Base-by-base conservation (phyloP, 768 basidiomycete genomes). In the Fomitopsis pulvina region DNA sequence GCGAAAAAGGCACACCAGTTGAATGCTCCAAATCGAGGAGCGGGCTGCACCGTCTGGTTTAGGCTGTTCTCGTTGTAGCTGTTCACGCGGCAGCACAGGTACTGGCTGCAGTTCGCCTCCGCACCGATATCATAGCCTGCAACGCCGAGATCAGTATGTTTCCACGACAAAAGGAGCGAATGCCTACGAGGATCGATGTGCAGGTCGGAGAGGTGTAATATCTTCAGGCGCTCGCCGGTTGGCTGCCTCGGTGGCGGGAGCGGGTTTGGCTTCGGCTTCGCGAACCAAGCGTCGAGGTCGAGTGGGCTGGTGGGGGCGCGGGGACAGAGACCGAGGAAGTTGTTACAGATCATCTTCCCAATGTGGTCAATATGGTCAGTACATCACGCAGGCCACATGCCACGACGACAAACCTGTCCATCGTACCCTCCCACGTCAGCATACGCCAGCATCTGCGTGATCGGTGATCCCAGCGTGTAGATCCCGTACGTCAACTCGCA, bases 171-270 rank as follows among this genome's bases (percentile, higher is more conserved):
- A 25, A 21, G 45, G 24, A 34, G 21, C 11, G 42, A 12, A 32
- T 32, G 44, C 27, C 34, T 57, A 83, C 85, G 75, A 38, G 86
- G 81, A 63, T 89, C 87, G 45, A 90, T 66, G 62, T 88, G 87
- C 49, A 86, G 71, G 59, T 89, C 87, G 0, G 85, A 86, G 14
- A 90, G 49, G 60, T 89, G 87, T 49, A 90, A 64, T 0, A 88
- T 79, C 60, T 85, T 87, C 37, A 87, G 67, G 30, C 79, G 72
- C 58, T 85, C 65, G 9, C 85, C 85, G 41, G 79, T 85, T 14
- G 76, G 74, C 60, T 72, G 71, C 62, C 74, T 84, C 0, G 72
- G 71, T 8, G 69, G 52, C 14, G 83, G 84, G 11, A 82, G 72
- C 3, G 81, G 80, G 26, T 75, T 72, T 1, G 87, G 87, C 60